These are phyloP conservation scores for Bjerkandera adusta DNA, from an alignment of 1,284 basidiomycete species.

Conservation along the genomic window DNA sequence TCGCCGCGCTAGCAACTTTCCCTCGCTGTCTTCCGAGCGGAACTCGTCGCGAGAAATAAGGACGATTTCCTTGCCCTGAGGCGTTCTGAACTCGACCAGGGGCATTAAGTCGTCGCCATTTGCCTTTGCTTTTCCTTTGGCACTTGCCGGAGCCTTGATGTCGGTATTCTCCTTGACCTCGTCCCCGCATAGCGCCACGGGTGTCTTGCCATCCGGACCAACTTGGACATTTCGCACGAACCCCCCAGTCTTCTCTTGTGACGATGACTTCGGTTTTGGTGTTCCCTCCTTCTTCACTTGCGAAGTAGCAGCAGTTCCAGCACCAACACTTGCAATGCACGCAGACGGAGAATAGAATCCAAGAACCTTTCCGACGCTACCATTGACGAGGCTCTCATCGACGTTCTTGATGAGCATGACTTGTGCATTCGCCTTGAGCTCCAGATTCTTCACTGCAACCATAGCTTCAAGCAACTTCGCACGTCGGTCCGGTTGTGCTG, in stretches of 20 bases:
- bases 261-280: constrained; percentile 21
- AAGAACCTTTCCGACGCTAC: constrained; percentile 35
- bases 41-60: constrained; percentile 37
- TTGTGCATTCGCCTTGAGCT: constrained; percentile 52
- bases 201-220: constrained; percentile 34
- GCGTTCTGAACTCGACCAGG: constrained; percentile 75
- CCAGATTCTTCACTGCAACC: constrained; percentile 35
- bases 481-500: constrained; percentile 34
- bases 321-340: constrained; percentile 22
- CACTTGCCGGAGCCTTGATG: constrained; percentile 16
- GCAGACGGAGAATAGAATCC: constrained; percentile 27
- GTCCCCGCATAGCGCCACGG: constrained; percentile 15
- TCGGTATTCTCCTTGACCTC: constrained; percentile 24
- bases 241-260: constrained; percentile 25
- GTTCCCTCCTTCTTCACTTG: constrained; percentile 9
- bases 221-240: constrained; percentile 32
- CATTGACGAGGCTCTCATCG: constrained; percentile 37
- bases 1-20: constrained; percentile 34
- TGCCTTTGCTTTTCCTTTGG: constrained; percentile 31
- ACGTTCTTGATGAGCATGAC: constrained; percentile 76
- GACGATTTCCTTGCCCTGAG: constrained; percentile 66
- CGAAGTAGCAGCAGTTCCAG: neutral
- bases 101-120: constrained; percentile 52
- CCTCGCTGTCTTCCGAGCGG: constrained; percentile 45
- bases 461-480: constrained; percentile 36